Base-by-base conservation (phyloP, 805 yeast species). In the Kuraishia hungarica region DNA sequence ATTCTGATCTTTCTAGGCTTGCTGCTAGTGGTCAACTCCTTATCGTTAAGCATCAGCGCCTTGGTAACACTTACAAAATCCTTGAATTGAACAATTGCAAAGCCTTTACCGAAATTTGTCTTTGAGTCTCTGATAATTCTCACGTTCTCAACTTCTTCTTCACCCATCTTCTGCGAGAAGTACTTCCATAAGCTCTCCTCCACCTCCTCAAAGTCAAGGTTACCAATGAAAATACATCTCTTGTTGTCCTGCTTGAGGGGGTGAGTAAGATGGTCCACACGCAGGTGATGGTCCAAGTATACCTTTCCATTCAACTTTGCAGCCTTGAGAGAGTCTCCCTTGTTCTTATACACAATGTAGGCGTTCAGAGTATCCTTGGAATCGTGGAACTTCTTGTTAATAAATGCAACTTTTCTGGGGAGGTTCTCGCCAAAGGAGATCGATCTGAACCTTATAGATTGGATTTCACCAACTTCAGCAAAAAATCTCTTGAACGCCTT, bases 61-160 rank as follows among this genome's bases (percentile, higher is more conserved):
- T 89, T 87, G 59, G 84, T 83, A 10, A 94, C 97, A 48, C 84
- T 76, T 55, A 85, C 71, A 1, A 80, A 62, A 64, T 88, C 93
- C 58, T 77, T 80, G 74, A 92, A 94, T 70, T 93, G 98, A 39
- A 94, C 91, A 67, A 92, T 89, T 5, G 97, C 99, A 73, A 94
- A 92, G 5, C 99, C 99, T 72, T 94, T 94, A 59, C 99, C 99
- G 57, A 93, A 76, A 64, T 94, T 93, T 22, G 97, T 93, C 72
- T 89, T 89, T 19, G 96, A 73, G 67, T 94, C 99, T 67, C 99
- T 83, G 39, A 94, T 81, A 51, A 94, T 80, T 69, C 99, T 82
- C 35, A 94, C 97, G 59, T 87, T 86, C 67, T 91, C 96, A 54
- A 94, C 87, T 26, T 81, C 84, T 50, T 71, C 72, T 43, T 74